Percentiles rank a stretch among this genome's conserved stretches.
Conservation (phyloP, 805 yeast genomes). For the Priceomyces melissophilus region DNA sequence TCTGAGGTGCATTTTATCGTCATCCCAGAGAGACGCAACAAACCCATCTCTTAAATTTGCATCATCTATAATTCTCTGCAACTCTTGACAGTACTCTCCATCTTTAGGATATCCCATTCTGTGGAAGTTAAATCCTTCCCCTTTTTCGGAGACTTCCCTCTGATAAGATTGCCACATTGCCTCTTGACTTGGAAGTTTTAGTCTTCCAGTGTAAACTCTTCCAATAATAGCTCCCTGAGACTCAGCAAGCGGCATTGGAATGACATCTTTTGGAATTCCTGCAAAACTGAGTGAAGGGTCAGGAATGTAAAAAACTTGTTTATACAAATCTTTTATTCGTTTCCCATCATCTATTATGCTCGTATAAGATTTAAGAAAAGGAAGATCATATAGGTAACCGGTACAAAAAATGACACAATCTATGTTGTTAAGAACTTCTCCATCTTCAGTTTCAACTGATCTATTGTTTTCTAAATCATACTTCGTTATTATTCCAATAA, state of each 20-base stretch:
- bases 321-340: slow-evolving; percentile 36
- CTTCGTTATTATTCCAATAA: slow-evolving; percentile 19
- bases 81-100: slow-evolving; percentile 51
- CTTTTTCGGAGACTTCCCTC: slow-evolving; percentile 23
- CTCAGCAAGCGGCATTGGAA: slow-evolving; percentile 51
- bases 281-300: slow-evolving; percentile 44
- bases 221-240: slow-evolving; percentile 45
- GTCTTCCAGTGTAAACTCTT: slow-evolving; percentile 40
- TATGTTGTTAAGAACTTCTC: slow-evolving; percentile 19
- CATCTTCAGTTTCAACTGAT: slow-evolving; percentile 23
- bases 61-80: slow-evolving; percentile 17
- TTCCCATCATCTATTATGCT: slow-evolving; percentile 25
- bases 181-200: slow-evolving; percentile 35
- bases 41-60: slow-evolving; percentile 6
- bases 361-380: slow-evolving; percentile 23
- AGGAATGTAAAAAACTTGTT: slow-evolving; percentile 44
- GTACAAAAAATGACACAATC: slow-evolving; percentile 35
- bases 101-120: slow-evolving; percentile 55
- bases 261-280: slow-evolving; percentile 43
- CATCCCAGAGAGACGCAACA: slow-evolving; percentile 9
- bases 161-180: slow-evolving; percentile 33
- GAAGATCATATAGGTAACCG: slow-evolving; percentile 35
- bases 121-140: slow-evolving; percentile 22
- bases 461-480: slow-evolving; percentile 33
- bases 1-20: slow-evolving; percentile 4